Evolutionary conservation across 352 stramenopile genomes (phyloP).

Genomic region (Thraustochytrium striatum): DNA sequence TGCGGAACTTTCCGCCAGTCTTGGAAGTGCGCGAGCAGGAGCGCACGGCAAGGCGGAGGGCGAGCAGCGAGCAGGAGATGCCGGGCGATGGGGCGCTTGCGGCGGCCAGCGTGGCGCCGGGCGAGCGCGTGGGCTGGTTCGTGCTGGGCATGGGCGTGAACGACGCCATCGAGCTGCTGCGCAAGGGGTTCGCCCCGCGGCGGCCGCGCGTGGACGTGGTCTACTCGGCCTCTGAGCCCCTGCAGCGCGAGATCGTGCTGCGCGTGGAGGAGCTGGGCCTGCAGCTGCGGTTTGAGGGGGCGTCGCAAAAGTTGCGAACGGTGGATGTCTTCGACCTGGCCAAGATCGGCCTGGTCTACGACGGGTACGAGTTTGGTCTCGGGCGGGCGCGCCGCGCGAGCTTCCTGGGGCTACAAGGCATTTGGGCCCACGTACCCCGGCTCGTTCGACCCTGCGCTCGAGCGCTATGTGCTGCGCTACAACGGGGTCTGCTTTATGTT

Average conservation of each 20-base stretch:
- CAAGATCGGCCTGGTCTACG: constrained; percentile 9
- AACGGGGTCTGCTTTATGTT: constrained; percentile 30
- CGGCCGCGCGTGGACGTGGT: constrained; percentile 16
- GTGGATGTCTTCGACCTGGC: constrained; percentile 33
- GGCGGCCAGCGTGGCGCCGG: no score
- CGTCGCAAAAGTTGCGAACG: constrained; percentile 1
- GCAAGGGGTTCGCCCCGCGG: constrained; percentile 12
- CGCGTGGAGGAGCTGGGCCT: constrained; percentile 27
- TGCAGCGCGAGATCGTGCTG: constrained; percentile 30
- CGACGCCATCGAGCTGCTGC: constrained; percentile 8
- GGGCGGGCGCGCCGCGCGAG: not conserved
- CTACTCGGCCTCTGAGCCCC: not conserved
- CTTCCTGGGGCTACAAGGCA: constrained; percentile 7
- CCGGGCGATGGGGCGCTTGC: no score
- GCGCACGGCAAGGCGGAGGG: not conserved
- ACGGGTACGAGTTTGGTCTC: not conserved
- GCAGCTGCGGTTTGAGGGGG: constrained; percentile 27
- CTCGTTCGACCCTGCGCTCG: not conserved
- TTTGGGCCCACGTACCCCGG: constrained; percentile 37
- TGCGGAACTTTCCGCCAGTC: no score
- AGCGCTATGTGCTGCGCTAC: constrained; percentile 15
- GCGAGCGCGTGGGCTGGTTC: constrained; percentile 24
- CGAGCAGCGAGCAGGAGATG: not conserved
- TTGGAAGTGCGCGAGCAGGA: not conserved
- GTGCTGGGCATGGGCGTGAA: constrained; percentile 46